Evolutionary conservation across 2,329 filamentous ascomycete genomes (phyloP), one percentile per base, ranked within the genome.

Genomic region (Aspergillus fumigatiaffinis): DNA sequence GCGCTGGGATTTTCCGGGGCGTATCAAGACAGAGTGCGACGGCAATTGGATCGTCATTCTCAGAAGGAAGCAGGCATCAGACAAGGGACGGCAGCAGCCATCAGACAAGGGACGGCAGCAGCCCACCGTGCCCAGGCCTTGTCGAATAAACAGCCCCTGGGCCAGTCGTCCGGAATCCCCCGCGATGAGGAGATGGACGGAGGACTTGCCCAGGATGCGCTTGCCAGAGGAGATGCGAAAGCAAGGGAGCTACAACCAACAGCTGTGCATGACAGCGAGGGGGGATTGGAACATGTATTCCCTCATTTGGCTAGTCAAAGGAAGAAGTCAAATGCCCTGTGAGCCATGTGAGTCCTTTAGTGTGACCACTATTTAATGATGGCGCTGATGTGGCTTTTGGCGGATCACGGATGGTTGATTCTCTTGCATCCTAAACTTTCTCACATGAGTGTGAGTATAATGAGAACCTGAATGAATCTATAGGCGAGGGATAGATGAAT

Each of bases 1-100:
- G 82, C 80, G 6, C 67, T 87, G 44, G 76, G 76, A 52, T 55
- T 82, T 21, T 79, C 80, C 5, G 74, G 75, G 59, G 71, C 73
- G 53, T 79, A 82, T 62, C 64, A 78, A 51, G 70, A 78, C 52
- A 75, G 71, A 32, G 69, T 77, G 10, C 67, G 69, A 20, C 63
- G 68, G 48, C 65, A 71, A 38, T 55, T 76, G n/a, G 65, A 66
- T 12, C 28, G 41, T 51, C 52, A 63, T 54, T 50, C 58, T 5
- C 20, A 35, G 29, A 41, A 32, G 50, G 29, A 35, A n/a, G 49
- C 20, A 26, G 14, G 10, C 29, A 44, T 48, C 21, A 52, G 41
- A 46, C 28, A 46, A 47, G 21, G 44, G 20, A 26, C 44, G 21
- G 44, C 44, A 23, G 21, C 44, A 25, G 12, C 44, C 44, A 44